Base-by-base conservation (phyloP, 345 rosid species). In the Brassica rapa region DNA sequence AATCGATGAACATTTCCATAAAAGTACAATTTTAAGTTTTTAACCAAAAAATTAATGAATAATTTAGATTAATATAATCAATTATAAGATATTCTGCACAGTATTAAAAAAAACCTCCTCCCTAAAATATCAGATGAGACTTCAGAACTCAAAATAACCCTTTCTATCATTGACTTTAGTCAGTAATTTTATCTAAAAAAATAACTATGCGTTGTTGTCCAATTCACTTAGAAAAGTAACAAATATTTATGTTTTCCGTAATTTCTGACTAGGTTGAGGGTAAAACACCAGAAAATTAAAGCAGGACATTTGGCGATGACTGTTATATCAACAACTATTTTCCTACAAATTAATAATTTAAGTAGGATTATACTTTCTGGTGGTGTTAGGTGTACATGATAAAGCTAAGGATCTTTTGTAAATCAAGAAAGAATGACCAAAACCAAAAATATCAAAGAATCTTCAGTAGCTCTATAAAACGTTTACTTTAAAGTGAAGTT, bases 371-470 rank as follows among this genome's bases (percentile, higher is more conserved):
- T 64, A 56, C 67, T 56, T 71, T 59, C 19, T 39, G 12, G 76
- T 71, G 71, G 81, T 55, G 76, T 69, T 77, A 0, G 59, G 70
- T 77, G 68, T 30, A 30, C 77, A 78, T 78, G 72, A 72, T 66
- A 64, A 56, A 66, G 53, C 27, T 43, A 59, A 59, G 19, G n/a
- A 65, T 71, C 21, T 70, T 71, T 71, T 53, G 57, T 10, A 35
- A 63, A 77, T 51, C 70, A 69, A 69, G 70, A 63, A 70, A 77
- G 57, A 77, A 16, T 21, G 15, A 24, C 69, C 15, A 62, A 61
- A 32, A 23, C 68, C 15, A 62, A 61, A 32, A 23, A 59, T 46
- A 69, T 7, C 61, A 69, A 77, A 62, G 27, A 60, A 41, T 41
- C 16, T 59, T 41, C 60, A 29, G 14, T 57, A 29, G 66, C 33